Percentiles rank a stretch among this genome's conserved stretches.
Conservation (phyloP, 768 basidiomycete genomes). For the Paxillus involutus region DNA sequence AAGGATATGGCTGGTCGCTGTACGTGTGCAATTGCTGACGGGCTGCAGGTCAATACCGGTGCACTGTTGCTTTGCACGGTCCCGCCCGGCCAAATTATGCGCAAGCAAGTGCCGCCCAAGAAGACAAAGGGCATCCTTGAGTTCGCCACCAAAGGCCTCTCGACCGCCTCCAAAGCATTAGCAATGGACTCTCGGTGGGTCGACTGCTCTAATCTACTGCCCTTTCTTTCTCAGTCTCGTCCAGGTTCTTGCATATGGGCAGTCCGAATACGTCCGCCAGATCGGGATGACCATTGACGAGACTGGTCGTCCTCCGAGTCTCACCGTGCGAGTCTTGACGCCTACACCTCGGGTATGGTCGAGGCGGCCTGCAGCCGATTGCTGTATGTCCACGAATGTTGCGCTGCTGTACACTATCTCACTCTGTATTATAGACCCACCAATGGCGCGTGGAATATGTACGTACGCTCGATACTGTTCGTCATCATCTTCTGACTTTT, state of each 20-base stretch:
- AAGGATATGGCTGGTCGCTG: constrained; percentile 19
- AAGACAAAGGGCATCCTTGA: constrained; percentile 61
- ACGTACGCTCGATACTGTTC: constrained; percentile 13
- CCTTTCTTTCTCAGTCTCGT: not conserved
- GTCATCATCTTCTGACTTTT: constrained; percentile 3
- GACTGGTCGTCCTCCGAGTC: constrained; percentile 50
- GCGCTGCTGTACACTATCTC: not conserved
- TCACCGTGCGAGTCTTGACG: too few species aligned
- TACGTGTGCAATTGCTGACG: constrained; percentile 27
- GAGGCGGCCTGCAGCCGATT: constrained; percentile 50
- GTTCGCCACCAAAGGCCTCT: too few species aligned
- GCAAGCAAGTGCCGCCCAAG: constrained; percentile 68
- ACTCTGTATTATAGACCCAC: constrained; percentile 40
- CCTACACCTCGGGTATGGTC: constrained; percentile 64
- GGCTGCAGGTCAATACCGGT: constrained; percentile 52
- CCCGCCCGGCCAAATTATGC: too few species aligned
- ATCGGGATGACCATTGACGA: constrained; percentile 69
- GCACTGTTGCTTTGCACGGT: constrained; percentile 70
- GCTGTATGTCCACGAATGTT: constrained; percentile 43
- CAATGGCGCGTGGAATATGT: constrained; percentile 84
- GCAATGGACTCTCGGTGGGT: constrained; percentile 50
- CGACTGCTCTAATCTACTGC: not conserved
- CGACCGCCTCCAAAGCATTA: too few species aligned
- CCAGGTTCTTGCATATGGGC: too few species aligned
- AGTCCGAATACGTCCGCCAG: constrained; percentile 71